Base-by-base conservation (phyloP, 208 protist genomes). In the Zelonia costaricensis region DNA sequence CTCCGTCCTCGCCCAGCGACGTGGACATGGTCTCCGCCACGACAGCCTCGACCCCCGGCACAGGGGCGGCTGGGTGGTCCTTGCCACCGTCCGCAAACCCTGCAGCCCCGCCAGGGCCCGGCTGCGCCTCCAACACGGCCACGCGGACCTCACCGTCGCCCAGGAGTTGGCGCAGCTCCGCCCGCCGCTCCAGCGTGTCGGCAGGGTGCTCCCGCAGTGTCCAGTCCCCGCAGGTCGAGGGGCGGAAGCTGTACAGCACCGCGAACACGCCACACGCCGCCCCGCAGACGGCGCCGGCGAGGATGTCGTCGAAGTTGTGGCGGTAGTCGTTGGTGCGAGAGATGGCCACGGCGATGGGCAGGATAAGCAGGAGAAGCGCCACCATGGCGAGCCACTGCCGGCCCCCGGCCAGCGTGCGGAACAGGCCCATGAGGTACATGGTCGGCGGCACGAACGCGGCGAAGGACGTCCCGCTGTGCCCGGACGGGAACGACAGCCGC, bases 401-500 rank as follows among this genome's bases (percentile, higher is more conserved):
- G 1, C 78, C 78, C 3, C 76, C 78, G 23, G 69, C 74, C 4
- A 81, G 74, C 9, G 77, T 73, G 1, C 78, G 73, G 13, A 76
- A 61, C 9, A 93, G 57, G 0, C 78, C 73, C 39, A 96, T 61
- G 5, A 91, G 69, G 22, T 96, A 92, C 36, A 94, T 60, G 35
- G 81, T 78, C 51, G 90, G 75, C 4, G 85, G 67, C 18, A 78
- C 69, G 56, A 70, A 88, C 31, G 84, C 72, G 7, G 86, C 52
- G 69, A 98, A 97, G 40, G 78, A 71, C 3, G 86, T 76, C 9
- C 84, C 86, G 36, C 78, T 86, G 74, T 97, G 95, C 2, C 95
- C 95, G 2, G 78, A 92, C 10, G 95, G 95, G 51, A 98, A 98
- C 4, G 86, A 95, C 0, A 91, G 65, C 18, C 88, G 88, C 13